Evolutionary conservation across 805 yeast species (phyloP).

Genomic region (Yamadazyma endophytica): DNA sequence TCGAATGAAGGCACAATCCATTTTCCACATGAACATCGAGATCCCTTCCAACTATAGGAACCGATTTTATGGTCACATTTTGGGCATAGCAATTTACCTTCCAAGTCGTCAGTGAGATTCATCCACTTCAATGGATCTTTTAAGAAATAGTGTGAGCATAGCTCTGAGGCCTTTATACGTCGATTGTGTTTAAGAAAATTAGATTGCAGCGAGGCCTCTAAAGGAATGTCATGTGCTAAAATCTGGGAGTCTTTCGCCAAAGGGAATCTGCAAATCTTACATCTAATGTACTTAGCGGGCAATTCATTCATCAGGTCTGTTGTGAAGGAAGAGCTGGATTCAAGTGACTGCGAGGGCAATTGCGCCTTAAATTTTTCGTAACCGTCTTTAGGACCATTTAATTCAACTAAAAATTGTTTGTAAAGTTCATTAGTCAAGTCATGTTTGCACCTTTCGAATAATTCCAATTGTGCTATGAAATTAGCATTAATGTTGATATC

Average conservation of each 20-base stretch:
- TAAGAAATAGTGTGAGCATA: constrained; percentile 80
- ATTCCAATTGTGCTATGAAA: constrained; percentile 65
- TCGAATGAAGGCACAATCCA: constrained; percentile 95
- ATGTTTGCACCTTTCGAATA: constrained; percentile 46
- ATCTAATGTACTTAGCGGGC: constrained; percentile 41
- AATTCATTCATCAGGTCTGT: too few species aligned
- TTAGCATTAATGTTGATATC: constrained; percentile 58
- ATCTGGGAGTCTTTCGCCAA: constrained; percentile 63
- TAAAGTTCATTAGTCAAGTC: constrained; percentile 20
- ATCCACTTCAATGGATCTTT: constrained; percentile 88
- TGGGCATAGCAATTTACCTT: constrained; percentile 85
- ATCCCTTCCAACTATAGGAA: constrained; percentile 91
- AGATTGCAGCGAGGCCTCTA: constrained; percentile 58
- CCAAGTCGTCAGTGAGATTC: constrained; percentile 73
- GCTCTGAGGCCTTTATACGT: constrained; percentile 50
- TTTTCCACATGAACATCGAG: constrained; percentile 88
- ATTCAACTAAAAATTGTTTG: constrained; percentile 21
- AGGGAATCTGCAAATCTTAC: constrained; percentile 75
- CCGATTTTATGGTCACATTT: constrained; percentile 85
- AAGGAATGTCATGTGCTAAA: constrained; percentile 65
- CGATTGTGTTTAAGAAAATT: constrained; percentile 63
- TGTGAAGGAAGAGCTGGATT: too few species aligned
- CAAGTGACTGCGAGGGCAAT: neutral
- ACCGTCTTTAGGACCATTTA: constrained; percentile 30
- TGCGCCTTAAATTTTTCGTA: constrained; percentile 3